Conservation (phyloP, 148 eudicot genomes). For the Salicornia ramosissima region DNA sequence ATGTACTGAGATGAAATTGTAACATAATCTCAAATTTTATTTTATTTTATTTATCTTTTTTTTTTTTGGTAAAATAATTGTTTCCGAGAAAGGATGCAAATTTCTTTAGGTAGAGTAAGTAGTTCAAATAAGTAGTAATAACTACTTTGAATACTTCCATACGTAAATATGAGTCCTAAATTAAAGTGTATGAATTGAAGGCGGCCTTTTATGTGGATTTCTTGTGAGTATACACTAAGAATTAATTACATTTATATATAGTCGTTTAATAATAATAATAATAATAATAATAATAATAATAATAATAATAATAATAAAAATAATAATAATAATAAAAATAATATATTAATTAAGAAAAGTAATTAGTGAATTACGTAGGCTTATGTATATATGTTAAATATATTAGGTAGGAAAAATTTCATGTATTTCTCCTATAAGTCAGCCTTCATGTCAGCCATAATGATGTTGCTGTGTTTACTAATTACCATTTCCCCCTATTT, state of each 20-base stretch:
- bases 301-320: too few relatives aligned
- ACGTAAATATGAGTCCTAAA: conserved; percentile 20
- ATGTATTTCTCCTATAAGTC: not conserved
- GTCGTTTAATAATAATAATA: not conserved
- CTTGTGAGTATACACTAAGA: conserved; percentile 15
- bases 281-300: too few relatives aligned
- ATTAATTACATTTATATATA: conserved; percentile 7
- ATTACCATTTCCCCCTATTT: too few relatives aligned
- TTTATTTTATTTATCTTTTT: too few relatives aligned
- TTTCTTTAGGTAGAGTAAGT: not conserved
- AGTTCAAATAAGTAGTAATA: conserved; percentile 16
- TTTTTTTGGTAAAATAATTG: not conserved
- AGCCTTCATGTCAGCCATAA: not conserved
- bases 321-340: too few relatives aligned
- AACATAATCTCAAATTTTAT: not conserved
- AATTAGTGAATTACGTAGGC: conserved; percentile 16
- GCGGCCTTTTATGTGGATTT: conserved; percentile 13
- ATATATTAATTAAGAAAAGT: not conserved
- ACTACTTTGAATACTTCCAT: conserved; percentile 18
- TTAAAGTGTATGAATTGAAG: conserved; percentile 19
- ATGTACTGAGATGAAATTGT: not conserved
- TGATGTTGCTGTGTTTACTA: not conserved
- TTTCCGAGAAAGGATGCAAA: conserved; percentile 17
- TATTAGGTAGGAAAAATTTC: not conserved
- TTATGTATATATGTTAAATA: not conserved